Evolutionary conservation across 1,139 yeast species (phyloP).

Genomic region (Saccharomycopsis hybrid): DNA sequence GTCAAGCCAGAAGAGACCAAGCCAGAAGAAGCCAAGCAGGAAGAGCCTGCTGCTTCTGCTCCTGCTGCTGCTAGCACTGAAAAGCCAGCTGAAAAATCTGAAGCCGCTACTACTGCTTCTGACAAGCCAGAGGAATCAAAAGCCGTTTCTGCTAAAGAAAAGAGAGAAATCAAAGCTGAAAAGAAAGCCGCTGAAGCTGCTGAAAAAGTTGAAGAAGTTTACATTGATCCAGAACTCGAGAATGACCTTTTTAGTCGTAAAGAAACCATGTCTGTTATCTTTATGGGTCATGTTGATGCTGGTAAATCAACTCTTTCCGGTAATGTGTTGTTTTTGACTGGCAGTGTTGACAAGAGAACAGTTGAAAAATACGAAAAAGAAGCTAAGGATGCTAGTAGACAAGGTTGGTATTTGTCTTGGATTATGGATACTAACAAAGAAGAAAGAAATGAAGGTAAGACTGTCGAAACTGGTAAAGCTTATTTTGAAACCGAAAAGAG

Average conservation of each 20-base stretch:
- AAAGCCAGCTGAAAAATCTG: slow-evolving; percentile 14
- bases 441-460: slow-evolving; percentile 97
- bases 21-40: slow-evolving; percentile 21
- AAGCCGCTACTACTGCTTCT: neutral
- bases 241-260: slow-evolving; percentile 94
- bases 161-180: slow-evolving; percentile 14
- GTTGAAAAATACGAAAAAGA: slow-evolving; percentile 97
- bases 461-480: slow-evolving; percentile 97
- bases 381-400: slow-evolving; percentile 99
- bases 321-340: slow-evolving; percentile 83
- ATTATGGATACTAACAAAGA: slow-evolving; percentile 99
- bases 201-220: slow-evolving; percentile 58
- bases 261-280: slow-evolving; percentile 92
- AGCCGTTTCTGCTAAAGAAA: slow-evolving; percentile 19
- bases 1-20: slow-evolving; percentile 19
- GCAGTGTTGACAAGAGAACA: slow-evolving; percentile 98
- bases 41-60: slow-evolving; percentile 22
- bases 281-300: slow-evolving; percentile 99
- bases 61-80: slow-evolving; percentile 23
- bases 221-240: slow-evolving; percentile 81
- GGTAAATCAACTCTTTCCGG: slow-evolving; percentile 99
- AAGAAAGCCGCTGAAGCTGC: slow-evolving; percentile 22
- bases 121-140: slow-evolving; percentile 17
- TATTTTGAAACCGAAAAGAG: slow-evolving; percentile 96
- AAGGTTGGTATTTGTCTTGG: slow-evolving; percentile 99